Evolutionary conservation across 2,329 filamentous ascomycete genomes (phyloP), one percentile per base, ranked within the genome.

Genomic region (Zasmidium cellare): DNA sequence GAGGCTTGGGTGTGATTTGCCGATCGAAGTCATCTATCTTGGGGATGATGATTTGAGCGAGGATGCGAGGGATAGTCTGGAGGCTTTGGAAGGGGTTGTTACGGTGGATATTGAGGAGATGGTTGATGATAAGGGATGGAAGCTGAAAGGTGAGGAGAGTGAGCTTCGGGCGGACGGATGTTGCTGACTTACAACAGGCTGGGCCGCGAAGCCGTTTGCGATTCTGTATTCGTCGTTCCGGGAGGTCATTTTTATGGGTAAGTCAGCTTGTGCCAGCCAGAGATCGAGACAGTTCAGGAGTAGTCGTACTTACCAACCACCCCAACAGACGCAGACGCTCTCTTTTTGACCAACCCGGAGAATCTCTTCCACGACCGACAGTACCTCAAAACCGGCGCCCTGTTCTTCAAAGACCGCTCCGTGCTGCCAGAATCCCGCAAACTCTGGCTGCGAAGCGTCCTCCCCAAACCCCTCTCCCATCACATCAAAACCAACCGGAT

Each of bases 401-500:
- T 80, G 7, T 80, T 80, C 69, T 80, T 80, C 72, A 72, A 74
- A 55, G 78, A 80, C 60, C 71, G 78, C 11, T 67, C 77, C 1
- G 74, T 79, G 57, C 73, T 74, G 58, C 76, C 76, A 0, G 71
- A 74, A 57, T 69, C 60, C 7, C 75, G 73, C 63, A 65, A 66
- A 20, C 64, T 62, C 25, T 79, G 74, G 73, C 63, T 80, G n/a
- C 71, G 76, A 55, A 69, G 76, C 28, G 71, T 79, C 45, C 61
- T 80, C 12, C 77, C 78, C 0, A 73, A 74, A 52, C 78, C 78
- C 1, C 71, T 79, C 3, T 77, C 74, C 0, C 68, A 69, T 41
- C 72, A 76, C 25, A 28, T 28, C 18, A 75, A 73, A 53, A 68
- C 75, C 18, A 69, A 67, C 22, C 52, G 68, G 19, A 68, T 74